These are phyloP conservation scores for Penium margaritaceum DNA, from an alignment of 139 green algal species.

Conservation along the genomic window DNA sequence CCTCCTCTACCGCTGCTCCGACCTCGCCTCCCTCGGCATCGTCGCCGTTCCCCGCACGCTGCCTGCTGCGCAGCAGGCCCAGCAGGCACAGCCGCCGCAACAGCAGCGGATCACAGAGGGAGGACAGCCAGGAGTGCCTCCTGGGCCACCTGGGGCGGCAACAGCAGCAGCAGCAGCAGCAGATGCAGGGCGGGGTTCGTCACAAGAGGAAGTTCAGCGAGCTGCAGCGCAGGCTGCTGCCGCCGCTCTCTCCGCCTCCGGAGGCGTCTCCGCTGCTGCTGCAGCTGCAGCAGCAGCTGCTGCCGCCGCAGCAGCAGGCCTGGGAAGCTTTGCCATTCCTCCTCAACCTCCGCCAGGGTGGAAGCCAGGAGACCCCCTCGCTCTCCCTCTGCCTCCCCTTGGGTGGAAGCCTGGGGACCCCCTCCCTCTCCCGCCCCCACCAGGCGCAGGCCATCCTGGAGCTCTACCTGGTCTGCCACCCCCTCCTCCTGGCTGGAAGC, in stretches of 20 bases:
- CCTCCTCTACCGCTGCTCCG: slow-evolving; percentile 11
- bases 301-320: neutral
- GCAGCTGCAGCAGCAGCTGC: neutral
- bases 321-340: too few relatives aligned
- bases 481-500: slow-evolving; percentile 16
- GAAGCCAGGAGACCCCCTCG: too few relatives aligned
- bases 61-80: neutral
- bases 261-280: neutral
- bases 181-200: neutral
- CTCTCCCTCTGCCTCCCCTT: neutral
- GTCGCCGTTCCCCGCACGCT: slow-evolving; percentile 8
- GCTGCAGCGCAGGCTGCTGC: neutral
- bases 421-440: too few relatives aligned
- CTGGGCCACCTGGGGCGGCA: neutral
- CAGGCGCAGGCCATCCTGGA: neutral
- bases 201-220: neutral
- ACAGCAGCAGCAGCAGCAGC: neutral
- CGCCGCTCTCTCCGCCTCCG: neutral
- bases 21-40: too few relatives aligned
- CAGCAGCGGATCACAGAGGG: neutral
- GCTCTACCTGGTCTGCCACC: neutral
- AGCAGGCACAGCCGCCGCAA: neutral
- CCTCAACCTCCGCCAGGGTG: too few relatives aligned
- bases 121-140: neutral
- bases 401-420: slow-evolving; percentile 25